Evolutionary conservation across 371 early-diverging fungal species (phyloP).

Genomic region (Capillidium rhysosporum): DNA sequence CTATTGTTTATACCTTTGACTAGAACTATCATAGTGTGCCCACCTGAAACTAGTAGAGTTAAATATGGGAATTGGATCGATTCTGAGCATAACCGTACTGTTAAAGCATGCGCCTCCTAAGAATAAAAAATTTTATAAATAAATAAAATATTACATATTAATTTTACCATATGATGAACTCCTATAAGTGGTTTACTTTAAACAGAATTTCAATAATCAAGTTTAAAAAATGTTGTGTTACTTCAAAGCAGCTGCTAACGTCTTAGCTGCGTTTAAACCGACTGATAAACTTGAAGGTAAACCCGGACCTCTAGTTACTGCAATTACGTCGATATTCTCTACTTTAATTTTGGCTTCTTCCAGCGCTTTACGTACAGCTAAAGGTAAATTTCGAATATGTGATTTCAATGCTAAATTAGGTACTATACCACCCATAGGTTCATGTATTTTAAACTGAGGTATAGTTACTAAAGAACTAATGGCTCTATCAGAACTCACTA

Average conservation of each 20-base stretch:
- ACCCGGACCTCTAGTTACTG: slow-evolving; percentile 71
- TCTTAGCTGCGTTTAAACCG: slow-evolving; percentile 57
- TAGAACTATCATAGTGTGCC: slow-evolving; percentile 50
- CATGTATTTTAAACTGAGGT: slow-evolving; percentile 51
- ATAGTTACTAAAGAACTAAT: slow-evolving; percentile 41
- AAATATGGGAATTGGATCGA: slow-evolving; percentile 45
- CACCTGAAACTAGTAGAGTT: slow-evolving; percentile 58
- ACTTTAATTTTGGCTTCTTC: slow-evolving; percentile 25
- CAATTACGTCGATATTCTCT: slow-evolving; percentile 51
- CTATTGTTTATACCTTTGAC: slow-evolving; percentile 42
- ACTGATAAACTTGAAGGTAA: slow-evolving; percentile 52
- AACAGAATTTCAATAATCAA: not conserved
- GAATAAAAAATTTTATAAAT: not conserved
- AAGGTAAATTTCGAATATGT: slow-evolving; percentile 44
- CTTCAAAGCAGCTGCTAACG: slow-evolving; percentile 46
- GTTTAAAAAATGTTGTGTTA: slow-evolving; percentile 2
- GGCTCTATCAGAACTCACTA: slow-evolving; percentile 44
- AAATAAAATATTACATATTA: not conserved
- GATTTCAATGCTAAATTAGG: slow-evolving; percentile 50
- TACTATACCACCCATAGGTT: slow-evolving; percentile 62
- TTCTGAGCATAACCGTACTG: slow-evolving; percentile 24
- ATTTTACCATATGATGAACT: slow-evolving; percentile 70
- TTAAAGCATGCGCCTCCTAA: slow-evolving; percentile 56
- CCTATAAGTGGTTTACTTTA: slow-evolving; percentile 45
- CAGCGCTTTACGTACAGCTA: slow-evolving; percentile 37